Conservation (phyloP, 495 filamentous ascomycete genomes). For the Annulohypoxylon moriforme region DNA sequence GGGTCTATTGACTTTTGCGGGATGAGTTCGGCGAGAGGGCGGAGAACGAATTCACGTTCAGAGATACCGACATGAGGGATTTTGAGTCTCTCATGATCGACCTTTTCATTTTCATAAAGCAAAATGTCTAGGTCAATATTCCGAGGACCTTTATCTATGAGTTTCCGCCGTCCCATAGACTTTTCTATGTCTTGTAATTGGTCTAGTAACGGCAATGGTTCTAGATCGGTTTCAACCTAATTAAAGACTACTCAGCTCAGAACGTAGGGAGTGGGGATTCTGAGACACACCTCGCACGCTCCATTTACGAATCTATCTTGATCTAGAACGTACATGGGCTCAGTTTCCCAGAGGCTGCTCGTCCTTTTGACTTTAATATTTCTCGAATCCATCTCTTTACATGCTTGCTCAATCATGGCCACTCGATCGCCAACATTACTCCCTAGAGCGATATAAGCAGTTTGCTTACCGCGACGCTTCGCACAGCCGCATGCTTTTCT, state of each 20-base stretch:
- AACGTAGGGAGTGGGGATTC: constrained; percentile 15
- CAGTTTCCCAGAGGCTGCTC: constrained; percentile 91
- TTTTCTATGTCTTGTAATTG: constrained; percentile 85
- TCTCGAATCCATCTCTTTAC: constrained; percentile 74
- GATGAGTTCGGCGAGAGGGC: constrained; percentile 86
- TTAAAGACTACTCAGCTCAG: constrained; percentile 21
- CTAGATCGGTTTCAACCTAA: constrained; percentile 83
- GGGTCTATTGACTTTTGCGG: constrained; percentile 66
- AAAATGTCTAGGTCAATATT: constrained; percentile 96
- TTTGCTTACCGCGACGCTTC: constrained; percentile 36
- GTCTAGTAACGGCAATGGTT: constrained; percentile 79
- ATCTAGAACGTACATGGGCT: constrained; percentile 94
- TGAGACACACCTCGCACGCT: constrained; percentile 81
- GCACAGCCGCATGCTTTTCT: constrained; percentile 23
- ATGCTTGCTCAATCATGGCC: constrained; percentile 82
- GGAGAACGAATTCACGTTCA: constrained; percentile 93
- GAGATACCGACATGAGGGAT: constrained; percentile 88
- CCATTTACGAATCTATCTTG: constrained; percentile 93
- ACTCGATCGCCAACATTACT: constrained; percentile 94
- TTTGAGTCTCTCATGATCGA: constrained; percentile 76
- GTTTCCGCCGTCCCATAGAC: constrained; percentile 78
- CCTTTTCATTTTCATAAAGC: constrained; percentile 76
- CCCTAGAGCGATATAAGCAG: constrained; percentile 86
- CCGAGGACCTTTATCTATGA: constrained; percentile 91
- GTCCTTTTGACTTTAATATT: constrained; percentile 81